Evolutionary conservation across 805 yeast genomes (phyloP), one percentile per base, ranked within the genome.

Genomic region (Kodamaea laetipori): DNA sequence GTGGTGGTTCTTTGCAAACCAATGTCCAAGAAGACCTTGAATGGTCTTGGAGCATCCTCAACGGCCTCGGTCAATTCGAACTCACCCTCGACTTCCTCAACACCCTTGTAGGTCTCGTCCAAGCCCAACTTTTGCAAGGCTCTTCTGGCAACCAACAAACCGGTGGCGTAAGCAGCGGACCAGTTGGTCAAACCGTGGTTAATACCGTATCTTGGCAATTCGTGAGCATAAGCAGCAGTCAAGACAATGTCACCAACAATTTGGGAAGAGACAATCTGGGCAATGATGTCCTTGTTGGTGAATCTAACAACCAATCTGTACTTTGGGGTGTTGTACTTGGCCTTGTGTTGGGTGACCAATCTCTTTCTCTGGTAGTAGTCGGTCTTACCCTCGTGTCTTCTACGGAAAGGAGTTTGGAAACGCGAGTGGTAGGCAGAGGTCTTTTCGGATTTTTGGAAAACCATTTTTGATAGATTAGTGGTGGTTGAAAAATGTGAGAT

Each of bases 321-420:
- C 83, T 94, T 94, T 78, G 99, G 99, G 71, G 97, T 73, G 86
- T 82, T 84, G 95, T 94, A 94, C 83, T 94, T 94, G 73, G 97
- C 97, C 90, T 94, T 94, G 94, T 92, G 97, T 82, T 94, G 99
- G 67, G 97, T 82, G 69, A 94, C 94, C 71, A 94, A 81, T 81
- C 98, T 90, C 96, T 94, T 94, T 85, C 99, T 90, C 76, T 94
- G 97, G 84, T 90, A 94, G 95, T 90, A 94, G 77, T 94, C 99
- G 72, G 99, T 94, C 84, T 94, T 94, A 81, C 99, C 99, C 81
- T 94, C 97, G 75, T 95, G 88, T 86, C 99, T 88, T 84, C 99
- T 90, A 78, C 99, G 90, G 96, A 90, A 94, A 60, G 98, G 97
- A 74, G 99, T 94, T 82, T 94, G 99, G 96, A 83, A 94, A 76